phyloP scores from a whole-genome alignment of 345 rosid species.

The Lepidium africanum region DNA sequence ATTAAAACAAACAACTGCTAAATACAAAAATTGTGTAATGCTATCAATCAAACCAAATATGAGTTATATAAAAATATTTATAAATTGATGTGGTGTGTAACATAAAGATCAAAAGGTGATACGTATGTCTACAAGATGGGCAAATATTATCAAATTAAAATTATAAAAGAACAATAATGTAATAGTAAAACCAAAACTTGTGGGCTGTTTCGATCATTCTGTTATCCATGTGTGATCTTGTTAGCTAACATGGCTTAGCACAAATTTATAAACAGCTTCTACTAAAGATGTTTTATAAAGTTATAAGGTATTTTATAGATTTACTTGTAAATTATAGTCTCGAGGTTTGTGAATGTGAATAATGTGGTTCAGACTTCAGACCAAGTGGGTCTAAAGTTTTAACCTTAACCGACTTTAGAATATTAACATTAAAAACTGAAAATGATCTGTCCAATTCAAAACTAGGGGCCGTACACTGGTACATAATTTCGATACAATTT shows the following conservation, averaged over 20 bases:
- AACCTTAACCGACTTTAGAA: neutral
- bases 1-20: too few relatives aligned
- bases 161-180: neutral
- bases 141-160: neutral
- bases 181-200: conserved; percentile 1
- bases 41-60: neutral
- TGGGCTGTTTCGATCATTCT: neutral
- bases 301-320: too few relatives aligned
- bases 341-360: neutral
- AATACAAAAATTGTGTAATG: too few relatives aligned
- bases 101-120: conserved; percentile 5
- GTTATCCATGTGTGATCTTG: neutral
- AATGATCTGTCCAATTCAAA: conserved; percentile 8
- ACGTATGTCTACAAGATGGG: neutral
- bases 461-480: conserved; percentile 11
- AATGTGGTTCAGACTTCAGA: neutral
- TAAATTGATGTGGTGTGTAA: neutral
- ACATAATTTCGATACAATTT: too few relatives aligned
- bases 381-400: neutral
- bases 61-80: neutral
- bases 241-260: neutral
- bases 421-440: neutral
- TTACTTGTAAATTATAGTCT: neutral
- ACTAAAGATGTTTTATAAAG: neutral
- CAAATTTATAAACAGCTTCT: neutral